Evolutionary conservation across 2,329 filamentous ascomycete species (phyloP).

Genomic region (Diaporthe aspalathi): DNA sequence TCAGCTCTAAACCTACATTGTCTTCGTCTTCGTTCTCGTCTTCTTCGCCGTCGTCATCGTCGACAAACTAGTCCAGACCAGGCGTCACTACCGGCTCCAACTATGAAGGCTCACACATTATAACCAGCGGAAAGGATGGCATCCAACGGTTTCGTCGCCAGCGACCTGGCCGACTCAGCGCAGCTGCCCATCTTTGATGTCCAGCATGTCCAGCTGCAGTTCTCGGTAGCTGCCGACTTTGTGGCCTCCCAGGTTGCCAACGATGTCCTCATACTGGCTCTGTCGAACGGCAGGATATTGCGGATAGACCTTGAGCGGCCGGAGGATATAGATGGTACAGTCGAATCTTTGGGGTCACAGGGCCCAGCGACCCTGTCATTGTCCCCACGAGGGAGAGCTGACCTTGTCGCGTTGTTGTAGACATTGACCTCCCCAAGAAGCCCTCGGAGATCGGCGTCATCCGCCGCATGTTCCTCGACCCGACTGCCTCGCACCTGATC

Average conservation of each 20-base stretch:
- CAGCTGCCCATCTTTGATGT: conserved; percentile 92
- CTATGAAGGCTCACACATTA: conserved; percentile 38
- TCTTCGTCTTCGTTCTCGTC: neutral
- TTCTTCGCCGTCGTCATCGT: neutral
- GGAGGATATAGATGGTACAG: conserved; percentile 89
- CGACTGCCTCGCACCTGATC: conserved; percentile 93
- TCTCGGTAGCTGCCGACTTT: conserved; percentile 94
- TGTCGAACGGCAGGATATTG: conserved; percentile 91
- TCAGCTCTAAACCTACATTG: neutral
- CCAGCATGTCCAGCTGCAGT: conserved; percentile 91
- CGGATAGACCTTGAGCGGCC: conserved; percentile 94
- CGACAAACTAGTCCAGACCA: neutral
- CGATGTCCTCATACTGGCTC: conserved; percentile 91
- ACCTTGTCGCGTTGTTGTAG: conserved; percentile 57
- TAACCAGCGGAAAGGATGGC: conserved; percentile 63
- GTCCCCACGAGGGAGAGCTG: neutral
- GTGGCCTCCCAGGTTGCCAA: conserved; percentile 97
- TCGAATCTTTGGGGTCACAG: neutral
- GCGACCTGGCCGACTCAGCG: conserved; percentile 64
- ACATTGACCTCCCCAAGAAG: conserved; percentile 97
- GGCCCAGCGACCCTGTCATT: neutral
- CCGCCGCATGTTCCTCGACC: conserved; percentile 95
- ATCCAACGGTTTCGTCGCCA: conserved; percentile 78
- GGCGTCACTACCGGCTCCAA: conserved; percentile 7
- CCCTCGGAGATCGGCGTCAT: conserved; percentile 92